Evolutionary conservation across 257 asterid genomes (phyloP), one percentile per base, ranked within the genome.

Genomic region (Pogostemon cablin): DNA sequence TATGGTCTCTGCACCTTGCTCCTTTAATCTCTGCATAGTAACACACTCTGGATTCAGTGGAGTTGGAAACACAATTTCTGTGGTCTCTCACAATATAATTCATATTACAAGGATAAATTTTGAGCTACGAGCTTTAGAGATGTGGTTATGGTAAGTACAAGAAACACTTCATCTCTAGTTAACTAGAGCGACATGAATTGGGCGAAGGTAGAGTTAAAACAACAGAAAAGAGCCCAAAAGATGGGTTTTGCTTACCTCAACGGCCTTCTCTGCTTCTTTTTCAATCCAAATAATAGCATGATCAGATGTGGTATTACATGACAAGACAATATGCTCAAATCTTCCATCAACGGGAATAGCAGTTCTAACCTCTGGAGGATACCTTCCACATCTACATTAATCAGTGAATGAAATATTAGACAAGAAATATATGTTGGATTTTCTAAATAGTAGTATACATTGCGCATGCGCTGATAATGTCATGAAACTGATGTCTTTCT

Each of bases 331-430:
- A 75, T 93, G 99, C 71, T 93, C 97, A 35, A 93, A 93, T 80
- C 99, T 89, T 72, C 98, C 99, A 58, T 93, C 99, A 75, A 93
- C 98, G 2, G 98, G 99, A 53, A 93, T 93, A 46, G 98, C 96
- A 37, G 99, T 93, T 81, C 96, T 84, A 38, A 91, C 96, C 68
- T 87, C 95, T 35, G 99, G 99, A 67, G 98, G 99, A 65, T 49
- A 91, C 84, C 97, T 89, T 75, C 98, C 99, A 77, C 99, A 93
- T 77, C 99, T 90, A 44, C 43, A 63, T n/a, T 66, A 7, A 72
- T 37, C 64, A 49, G 9, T 4, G 37, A 55, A 17, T 53, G 55
- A 15, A 79, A 55, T 57, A 48, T 53, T 15, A 43, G 74, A 59
- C 46, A 61, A 75, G 66, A 63, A 40, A 12, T 32, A 39, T 25